Evolutionary conservation across 2,329 filamentous ascomycete genomes (phyloP).

Genomic region (Aspergillus hortae): DNA sequence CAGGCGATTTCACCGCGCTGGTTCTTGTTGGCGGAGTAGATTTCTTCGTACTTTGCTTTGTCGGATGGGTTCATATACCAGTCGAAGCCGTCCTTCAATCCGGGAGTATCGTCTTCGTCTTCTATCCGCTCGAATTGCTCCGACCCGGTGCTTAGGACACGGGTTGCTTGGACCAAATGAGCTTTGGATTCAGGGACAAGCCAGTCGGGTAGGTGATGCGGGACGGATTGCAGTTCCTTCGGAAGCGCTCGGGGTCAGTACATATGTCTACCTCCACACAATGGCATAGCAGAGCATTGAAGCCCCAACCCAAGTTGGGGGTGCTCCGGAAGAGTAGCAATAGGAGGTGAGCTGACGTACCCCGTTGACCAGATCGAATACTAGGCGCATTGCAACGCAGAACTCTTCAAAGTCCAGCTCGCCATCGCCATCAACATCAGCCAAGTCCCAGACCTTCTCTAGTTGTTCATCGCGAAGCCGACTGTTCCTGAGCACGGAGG

Average conservation of each 20-base stretch:
- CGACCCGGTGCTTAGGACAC: slow-evolving; percentile 74
- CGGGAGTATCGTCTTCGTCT: slow-evolving; percentile 71
- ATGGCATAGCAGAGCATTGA: too few relatives aligned
- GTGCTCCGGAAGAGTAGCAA: not conserved
- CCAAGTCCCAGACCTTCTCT: slow-evolving; percentile 95
- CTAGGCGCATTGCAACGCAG: slow-evolving; percentile 96
- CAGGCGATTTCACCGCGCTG: slow-evolving; percentile 78
- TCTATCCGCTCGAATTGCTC: slow-evolving; percentile 81
- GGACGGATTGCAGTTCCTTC: slow-evolving; percentile 88
- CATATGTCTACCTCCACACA: not conserved
- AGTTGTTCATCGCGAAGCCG: slow-evolving; percentile 75
- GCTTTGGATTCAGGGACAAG: slow-evolving; percentile 93
- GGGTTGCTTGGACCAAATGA: slow-evolving; percentile 78
- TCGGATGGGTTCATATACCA: slow-evolving; percentile 98
- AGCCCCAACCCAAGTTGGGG: not conserved
- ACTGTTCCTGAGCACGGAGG: slow-evolving; percentile 69
- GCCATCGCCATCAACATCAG: slow-evolving; percentile 95
- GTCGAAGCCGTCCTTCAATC: slow-evolving; percentile 93
- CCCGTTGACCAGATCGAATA: slow-evolving; percentile 95
- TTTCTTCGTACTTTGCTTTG: slow-evolving; percentile 93
- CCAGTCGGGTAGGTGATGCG: slow-evolving; percentile 83
- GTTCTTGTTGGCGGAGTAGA: slow-evolving; percentile 90
- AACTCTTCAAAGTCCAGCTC: slow-evolving; percentile 99
- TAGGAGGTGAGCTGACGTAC: slow-evolving; percentile 49
- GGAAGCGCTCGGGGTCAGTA: not conserved